Evolutionary conservation across 1,284 basidiomycete species (phyloP), one percentile per base, ranked within the genome.

Genomic region (Heterobasidion annosum): DNA sequence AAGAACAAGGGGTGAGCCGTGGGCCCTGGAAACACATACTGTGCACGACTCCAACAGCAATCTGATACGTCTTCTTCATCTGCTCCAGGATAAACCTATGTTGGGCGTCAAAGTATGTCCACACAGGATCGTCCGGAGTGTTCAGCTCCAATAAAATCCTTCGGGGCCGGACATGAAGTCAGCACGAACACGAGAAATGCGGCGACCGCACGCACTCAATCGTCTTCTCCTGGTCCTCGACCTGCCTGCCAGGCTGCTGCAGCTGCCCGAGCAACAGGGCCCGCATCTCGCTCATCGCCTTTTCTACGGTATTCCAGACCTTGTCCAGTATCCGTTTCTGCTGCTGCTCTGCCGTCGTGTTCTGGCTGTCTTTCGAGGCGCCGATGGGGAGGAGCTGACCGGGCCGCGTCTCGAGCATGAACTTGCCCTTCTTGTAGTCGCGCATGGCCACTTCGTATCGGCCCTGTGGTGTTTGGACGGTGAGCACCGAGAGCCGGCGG

Each of bases 351-450:
- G 78, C 78, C 5, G 73, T 71, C 3, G 73, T 75, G n/a, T 70
- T 71, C 54, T 74, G 74, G 16, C 75, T 75, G 58, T 82, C 83
- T 62, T 78, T 82, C 12, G 73, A 66, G 48, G 73, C 73, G 33
- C 79, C 82, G 33, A 79, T 76, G 8, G 83, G 86, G 5, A 91
- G 74, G 2, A 95, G 75, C 64, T 94, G 93, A 0, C 87, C 89
- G 0, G 93, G 90, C 15, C 92, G 82, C 13, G 88, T 88, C 62
- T 95, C 90, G 50, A 96, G 79, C 37, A 99, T 77, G 68, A 91
- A 88, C 59, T 93, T 91, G 37, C 96, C 97, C 70, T 98, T 98
- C 72, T 97, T 97, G 76, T 99, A 99, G 63, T 98, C 95, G 40
- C 94, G 83, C 63, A 99, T 75, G 0, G 94, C 95, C 43, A 88